phyloP scores from a whole-genome alignment of 495 filamentous ascomycete species.

The Glarea lozoyensis region DNA sequence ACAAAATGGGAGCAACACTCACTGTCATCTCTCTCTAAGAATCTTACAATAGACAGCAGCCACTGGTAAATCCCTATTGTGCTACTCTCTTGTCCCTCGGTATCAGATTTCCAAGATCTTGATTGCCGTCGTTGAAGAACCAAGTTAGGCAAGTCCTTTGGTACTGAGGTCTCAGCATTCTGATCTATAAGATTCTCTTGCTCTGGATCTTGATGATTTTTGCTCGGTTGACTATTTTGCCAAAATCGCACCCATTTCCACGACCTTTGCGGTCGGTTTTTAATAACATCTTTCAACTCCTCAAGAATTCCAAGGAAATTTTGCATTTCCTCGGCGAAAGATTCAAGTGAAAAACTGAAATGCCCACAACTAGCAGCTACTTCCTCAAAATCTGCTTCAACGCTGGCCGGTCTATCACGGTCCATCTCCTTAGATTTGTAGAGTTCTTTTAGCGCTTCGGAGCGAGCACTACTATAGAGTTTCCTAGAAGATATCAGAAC shows the following conservation, averaged over 20 bases:
- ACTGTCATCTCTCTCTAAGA: constrained; percentile 43
- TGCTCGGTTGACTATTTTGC: constrained; percentile 27
- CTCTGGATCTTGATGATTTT: constrained; percentile 15
- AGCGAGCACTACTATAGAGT: constrained; percentile 65
- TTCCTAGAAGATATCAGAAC: constrained; percentile 25
- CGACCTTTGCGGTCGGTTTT: constrained; percentile 44
- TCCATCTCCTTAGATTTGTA: constrained; percentile 69
- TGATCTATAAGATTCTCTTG: constrained; percentile 13
- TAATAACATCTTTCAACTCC: constrained; percentile 61
- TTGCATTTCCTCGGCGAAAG: constrained; percentile 84
- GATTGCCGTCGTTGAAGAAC: constrained; percentile 33
- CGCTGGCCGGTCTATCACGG: constrained; percentile 51
- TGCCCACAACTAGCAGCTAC: constrained; percentile 93
- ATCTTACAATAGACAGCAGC: constrained; percentile 28
- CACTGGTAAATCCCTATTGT: constrained; percentile 29
- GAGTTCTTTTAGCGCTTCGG: constrained; percentile 63
- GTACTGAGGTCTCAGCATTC: constrained; percentile 27
- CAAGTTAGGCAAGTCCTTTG: constrained; percentile 36
- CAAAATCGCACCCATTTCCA: constrained; percentile 90
- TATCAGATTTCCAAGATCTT: constrained; percentile 30
- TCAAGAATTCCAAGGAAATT: constrained; percentile 75
- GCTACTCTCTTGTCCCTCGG: constrained; percentile 23
- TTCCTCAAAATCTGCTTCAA: constrained; percentile 93
- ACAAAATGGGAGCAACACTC: constrained; percentile 14
- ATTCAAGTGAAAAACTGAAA: constrained; percentile 80